A percentile compares a stretch with the other conserved stretches of the same genome.
phyloP scores from a whole-genome alignment of 345 rosid species.

The Cardamine resedifolia region DNA sequence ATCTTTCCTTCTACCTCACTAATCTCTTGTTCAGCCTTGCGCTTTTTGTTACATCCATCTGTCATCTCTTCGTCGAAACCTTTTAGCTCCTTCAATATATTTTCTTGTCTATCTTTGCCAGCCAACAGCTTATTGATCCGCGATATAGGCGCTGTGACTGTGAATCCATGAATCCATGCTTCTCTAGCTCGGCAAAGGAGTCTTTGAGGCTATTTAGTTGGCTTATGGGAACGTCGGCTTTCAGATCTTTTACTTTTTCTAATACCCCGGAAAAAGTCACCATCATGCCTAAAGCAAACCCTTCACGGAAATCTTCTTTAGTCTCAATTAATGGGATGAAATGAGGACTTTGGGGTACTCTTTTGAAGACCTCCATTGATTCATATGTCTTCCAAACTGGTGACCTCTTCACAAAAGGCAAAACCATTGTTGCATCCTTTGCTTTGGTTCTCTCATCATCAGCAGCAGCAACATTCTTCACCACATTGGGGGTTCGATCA shows the following conservation, averaged over 20 bases:
- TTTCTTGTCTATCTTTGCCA: slow-evolving; percentile 38
- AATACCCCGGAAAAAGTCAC: slow-evolving; percentile 49
- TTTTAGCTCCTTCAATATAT: slow-evolving; percentile 32
- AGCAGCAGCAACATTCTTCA: not conserved
- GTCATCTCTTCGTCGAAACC: slow-evolving; percentile 33
- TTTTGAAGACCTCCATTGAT: slow-evolving; percentile 42
- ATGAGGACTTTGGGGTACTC: slow-evolving; percentile 65
- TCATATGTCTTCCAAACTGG: slow-evolving; percentile 51
- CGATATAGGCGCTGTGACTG: slow-evolving; percentile 33
- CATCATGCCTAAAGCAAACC: slow-evolving; percentile 61
- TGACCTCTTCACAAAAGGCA: slow-evolving; percentile 53
- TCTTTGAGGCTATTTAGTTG: slow-evolving; percentile 42
- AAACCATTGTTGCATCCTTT: not conserved
- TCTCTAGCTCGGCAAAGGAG: slow-evolving; percentile 50
- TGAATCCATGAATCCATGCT: slow-evolving; percentile 71
- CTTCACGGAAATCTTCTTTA: slow-evolving; percentile 61
- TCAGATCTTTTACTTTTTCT: slow-evolving; percentile 47
- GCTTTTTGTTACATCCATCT: slow-evolving; percentile 21
- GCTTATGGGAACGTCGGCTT: slow-evolving; percentile 35
- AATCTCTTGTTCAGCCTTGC: slow-evolving; percentile 35
- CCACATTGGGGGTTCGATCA: not conserved
- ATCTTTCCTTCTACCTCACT: slow-evolving; percentile 19
- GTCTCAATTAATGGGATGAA: slow-evolving; percentile 51
- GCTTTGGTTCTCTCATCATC: slow-evolving; percentile 13
- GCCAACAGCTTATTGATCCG: slow-evolving; percentile 49